These are phyloP conservation scores for Salix exigua DNA, from an alignment of 345 rosid genomes.

Conservation along the genomic window DNA sequence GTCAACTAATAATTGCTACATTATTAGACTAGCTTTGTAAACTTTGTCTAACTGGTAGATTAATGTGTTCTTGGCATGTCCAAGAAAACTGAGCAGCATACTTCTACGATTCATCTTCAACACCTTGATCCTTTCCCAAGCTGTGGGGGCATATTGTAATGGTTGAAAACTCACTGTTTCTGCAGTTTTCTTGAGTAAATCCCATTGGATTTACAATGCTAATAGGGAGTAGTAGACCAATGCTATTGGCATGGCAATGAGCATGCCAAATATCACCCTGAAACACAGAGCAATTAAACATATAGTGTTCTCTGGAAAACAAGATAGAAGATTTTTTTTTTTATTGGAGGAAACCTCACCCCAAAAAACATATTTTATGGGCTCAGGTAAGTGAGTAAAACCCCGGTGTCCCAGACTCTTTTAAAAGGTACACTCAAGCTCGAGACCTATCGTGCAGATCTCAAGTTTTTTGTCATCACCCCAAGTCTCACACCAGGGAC, in stretches of 20 bases:
- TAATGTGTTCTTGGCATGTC: not conserved
- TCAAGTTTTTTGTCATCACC: too few relatives aligned
- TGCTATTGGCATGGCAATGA: conserved; percentile 69
- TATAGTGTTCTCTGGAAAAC: not conserved
- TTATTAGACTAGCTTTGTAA: not conserved
- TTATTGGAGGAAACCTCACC: too few relatives aligned
- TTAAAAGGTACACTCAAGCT: too few relatives aligned
- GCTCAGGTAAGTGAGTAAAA: too few relatives aligned
- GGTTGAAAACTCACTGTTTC: not conserved
- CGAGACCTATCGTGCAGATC: too few relatives aligned
- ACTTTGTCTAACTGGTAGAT: not conserved
- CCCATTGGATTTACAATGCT: conserved; percentile 34
- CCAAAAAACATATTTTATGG: too few relatives aligned
- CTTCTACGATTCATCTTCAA: not conserved
- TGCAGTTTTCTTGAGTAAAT: not conserved
- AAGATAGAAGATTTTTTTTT: not conserved
- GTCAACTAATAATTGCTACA: not conserved
- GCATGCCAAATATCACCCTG: conserved; percentile 84
- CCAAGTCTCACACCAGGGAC: too few relatives aligned
- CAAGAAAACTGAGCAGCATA: conserved; percentile 9
- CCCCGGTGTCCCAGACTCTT: too few relatives aligned
- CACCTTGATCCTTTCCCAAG: not conserved
- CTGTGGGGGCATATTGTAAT: not conserved
- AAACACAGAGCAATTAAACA: conserved; percentile 3
- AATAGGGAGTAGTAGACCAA: conserved; percentile 69